Percentiles rank a stretch among this genome's conserved stretches.
Conservation (phyloP, 495 filamentous ascomycete genomes). For the Lindgomyces ingoldianus region DNA sequence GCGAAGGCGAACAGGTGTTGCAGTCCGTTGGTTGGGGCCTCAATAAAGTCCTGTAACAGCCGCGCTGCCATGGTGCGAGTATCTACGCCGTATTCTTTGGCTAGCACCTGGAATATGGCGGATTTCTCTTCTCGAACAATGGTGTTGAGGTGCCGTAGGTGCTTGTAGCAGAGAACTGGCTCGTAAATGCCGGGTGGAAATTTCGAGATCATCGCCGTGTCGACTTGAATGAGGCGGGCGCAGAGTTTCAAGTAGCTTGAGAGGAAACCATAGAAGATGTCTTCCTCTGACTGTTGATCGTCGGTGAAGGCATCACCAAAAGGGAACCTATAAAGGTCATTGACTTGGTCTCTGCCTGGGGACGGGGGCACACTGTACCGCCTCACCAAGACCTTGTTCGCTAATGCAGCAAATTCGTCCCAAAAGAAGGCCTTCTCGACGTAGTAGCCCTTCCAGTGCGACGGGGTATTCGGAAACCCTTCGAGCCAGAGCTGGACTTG, state of each 20-base stretch:
- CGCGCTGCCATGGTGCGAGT: neutral
- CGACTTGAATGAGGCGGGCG: slow-evolving; percentile 24
- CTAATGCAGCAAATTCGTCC: slow-evolving; percentile 52
- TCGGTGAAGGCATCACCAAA: slow-evolving; percentile 29
- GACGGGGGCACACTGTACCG: slow-evolving; percentile 40
- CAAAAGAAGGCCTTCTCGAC: slow-evolving; percentile 54
- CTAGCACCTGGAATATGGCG: slow-evolving; percentile 21
- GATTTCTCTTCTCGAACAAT: slow-evolving; percentile 17
- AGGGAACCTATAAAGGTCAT: slow-evolving; percentile 21
- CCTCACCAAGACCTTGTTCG: slow-evolving; percentile 52
- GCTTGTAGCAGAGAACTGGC: slow-evolving; percentile 19
- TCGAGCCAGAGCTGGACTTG: slow-evolving; percentile 43
- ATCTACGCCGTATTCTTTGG: slow-evolving; percentile 24
- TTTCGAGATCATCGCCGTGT: slow-evolving; percentile 8
- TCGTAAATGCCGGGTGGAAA: neutral
- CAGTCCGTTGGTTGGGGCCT: slow-evolving; percentile 14
- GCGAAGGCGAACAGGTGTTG: slow-evolving; percentile 21
- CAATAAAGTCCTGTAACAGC: slow-evolving; percentile 15
- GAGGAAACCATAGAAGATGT: slow-evolving; percentile 21
- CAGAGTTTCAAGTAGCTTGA: slow-evolving; percentile 26
- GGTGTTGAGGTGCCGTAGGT: slow-evolving; percentile 12
- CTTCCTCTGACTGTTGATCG: slow-evolving; percentile 17
- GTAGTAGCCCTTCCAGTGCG: slow-evolving; percentile 42
- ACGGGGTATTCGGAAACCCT: slow-evolving; percentile 28
- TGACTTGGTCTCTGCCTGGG: neutral